These are phyloP conservation scores for Davidsoniella neocaledoniae DNA, from an alignment of 2,329 filamentous ascomycete species.

Conservation along the genomic window DNA sequence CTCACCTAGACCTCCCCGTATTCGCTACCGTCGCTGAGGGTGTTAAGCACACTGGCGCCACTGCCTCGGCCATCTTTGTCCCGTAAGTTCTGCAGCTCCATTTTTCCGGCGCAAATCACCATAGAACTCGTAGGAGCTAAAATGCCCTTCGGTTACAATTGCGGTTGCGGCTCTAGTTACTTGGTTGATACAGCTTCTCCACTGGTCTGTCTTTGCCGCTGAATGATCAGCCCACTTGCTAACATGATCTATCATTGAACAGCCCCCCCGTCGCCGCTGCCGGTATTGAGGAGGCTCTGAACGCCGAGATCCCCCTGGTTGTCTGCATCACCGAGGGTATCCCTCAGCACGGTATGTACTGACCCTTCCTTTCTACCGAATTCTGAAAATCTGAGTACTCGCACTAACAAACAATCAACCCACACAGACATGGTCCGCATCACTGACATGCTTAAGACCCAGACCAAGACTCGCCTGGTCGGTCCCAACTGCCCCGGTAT, in stretches of 20 bases:
- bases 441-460: slow-evolving; percentile 92
- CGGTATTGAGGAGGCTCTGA: slow-evolving; percentile 92
- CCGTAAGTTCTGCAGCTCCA: slow-evolving; percentile 41
- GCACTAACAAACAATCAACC: neutral
- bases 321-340: slow-evolving; percentile 98
- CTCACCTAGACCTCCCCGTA: slow-evolving; percentile 81
- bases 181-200: neutral
- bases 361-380: slow-evolving; percentile 10
- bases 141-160: neutral
- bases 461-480: slow-evolving; percentile 90
- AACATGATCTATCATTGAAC: slow-evolving; percentile 9
- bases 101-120: neutral
- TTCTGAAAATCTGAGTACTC: neutral
- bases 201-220: neutral
- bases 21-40: slow-evolving; percentile 81
- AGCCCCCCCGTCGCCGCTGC: slow-evolving; percentile 82
- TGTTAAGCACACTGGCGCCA: slow-evolving; percentile 78
- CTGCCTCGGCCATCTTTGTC: slow-evolving; percentile 88
- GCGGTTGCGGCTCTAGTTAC: neutral
- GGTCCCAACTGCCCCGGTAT: slow-evolving; percentile 98
- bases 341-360: slow-evolving; percentile 69
- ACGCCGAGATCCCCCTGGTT: slow-evolving; percentile 81
- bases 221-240: neutral
- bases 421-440: slow-evolving; percentile 89
- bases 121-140: too few species aligned